These are phyloP conservation scores for Talaromyces funiculosus DNA, from an alignment of 2,329 filamentous ascomycete genomes.

Conservation along the genomic window DNA sequence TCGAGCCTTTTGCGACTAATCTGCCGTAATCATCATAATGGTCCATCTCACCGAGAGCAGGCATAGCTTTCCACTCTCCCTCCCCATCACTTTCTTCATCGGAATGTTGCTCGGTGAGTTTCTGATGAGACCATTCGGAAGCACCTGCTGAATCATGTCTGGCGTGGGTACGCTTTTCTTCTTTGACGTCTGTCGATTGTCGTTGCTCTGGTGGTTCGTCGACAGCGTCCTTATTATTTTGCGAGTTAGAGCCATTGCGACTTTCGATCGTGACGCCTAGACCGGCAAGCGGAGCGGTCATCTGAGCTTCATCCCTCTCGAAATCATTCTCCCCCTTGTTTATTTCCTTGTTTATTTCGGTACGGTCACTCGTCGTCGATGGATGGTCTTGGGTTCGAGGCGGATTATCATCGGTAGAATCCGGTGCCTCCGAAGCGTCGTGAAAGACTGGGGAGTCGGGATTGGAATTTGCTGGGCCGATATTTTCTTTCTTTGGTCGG, in stretches of 20 bases:
- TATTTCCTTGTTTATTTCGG: background rate
- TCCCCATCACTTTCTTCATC: conserved; percentile 54
- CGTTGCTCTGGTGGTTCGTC: background rate
- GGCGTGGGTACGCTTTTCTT: conserved; percentile 14
- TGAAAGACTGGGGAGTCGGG: conserved; percentile 19
- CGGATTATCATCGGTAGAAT: background rate
- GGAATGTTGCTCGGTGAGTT: conserved; percentile 51
- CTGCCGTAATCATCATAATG: conserved; percentile 92
- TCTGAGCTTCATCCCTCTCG: background rate
- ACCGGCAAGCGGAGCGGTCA: conserved; percentile 5
- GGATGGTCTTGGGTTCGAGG: background rate
- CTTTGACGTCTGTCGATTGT: conserved; percentile 15
- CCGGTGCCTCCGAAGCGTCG: conserved; percentile 17
- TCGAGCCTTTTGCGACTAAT: conserved; percentile 74
- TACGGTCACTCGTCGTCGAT: background rate
- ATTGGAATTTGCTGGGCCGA: conserved; percentile 13
- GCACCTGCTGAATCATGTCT: conserved; percentile 32
- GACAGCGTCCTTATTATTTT: background rate
- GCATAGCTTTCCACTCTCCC: conserved; percentile 89
- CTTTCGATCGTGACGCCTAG: conserved; percentile 7
- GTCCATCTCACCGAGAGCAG: conserved; percentile 84
- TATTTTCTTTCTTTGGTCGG: conserved; percentile 21
- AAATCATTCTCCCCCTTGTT: background rate
- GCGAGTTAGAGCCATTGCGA: background rate
- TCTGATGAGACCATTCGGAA: conserved; percentile 91